These are phyloP conservation scores for Aspergillus bertholletiae DNA, from an alignment of 495 filamentous ascomycete species.

Conservation along the genomic window DNA sequence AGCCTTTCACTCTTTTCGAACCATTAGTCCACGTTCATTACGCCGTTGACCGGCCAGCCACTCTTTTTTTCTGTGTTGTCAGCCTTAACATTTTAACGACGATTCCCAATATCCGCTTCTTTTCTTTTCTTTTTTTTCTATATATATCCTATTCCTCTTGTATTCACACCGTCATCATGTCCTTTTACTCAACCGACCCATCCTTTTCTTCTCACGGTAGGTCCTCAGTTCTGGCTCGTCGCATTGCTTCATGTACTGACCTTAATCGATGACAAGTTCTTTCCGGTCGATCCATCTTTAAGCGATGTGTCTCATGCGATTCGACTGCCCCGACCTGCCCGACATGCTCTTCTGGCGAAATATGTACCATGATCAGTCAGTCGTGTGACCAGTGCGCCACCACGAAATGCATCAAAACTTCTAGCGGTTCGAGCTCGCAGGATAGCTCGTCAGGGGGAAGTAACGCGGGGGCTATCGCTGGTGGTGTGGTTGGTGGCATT, in stretches of 20 bases:
- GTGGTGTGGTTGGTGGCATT: slow-evolving; percentile 78
- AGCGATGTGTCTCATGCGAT: slow-evolving; percentile 44
- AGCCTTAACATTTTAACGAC: slow-evolving; percentile 8
- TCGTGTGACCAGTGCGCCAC: slow-evolving; percentile 57
- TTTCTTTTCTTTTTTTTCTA: slow-evolving; percentile 9
- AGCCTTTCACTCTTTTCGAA: slow-evolving; percentile 29
- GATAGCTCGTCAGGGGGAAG: slow-evolving; percentile 36
- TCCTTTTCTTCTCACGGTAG: slow-evolving; percentile 21
- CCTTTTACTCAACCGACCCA: slow-evolving; percentile 20
- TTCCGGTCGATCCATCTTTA: slow-evolving; percentile 38
- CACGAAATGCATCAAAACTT: slow-evolving; percentile 55
- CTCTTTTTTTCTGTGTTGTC: slow-evolving; percentile 14
- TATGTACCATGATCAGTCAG: slow-evolving; percentile 54
- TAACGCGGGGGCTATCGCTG: slow-evolving; percentile 77
- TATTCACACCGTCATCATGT: slow-evolving; percentile 25
- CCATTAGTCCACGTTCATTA: slow-evolving; percentile 15
- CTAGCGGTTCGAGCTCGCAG: slow-evolving; percentile 25
- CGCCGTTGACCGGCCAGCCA: slow-evolving; percentile 30
- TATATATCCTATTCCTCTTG: slow-evolving; percentile 2
- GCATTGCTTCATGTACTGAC: slow-evolving; percentile 4
- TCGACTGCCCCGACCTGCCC: slow-evolving; percentile 47
- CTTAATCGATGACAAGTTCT: slow-evolving; percentile 12
- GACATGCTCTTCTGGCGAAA: slow-evolving; percentile 40
- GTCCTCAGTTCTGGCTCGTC: background rate
- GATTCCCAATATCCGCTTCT: background rate